Conservation (phyloP, 2,329 filamentous ascomycete species). For the Fusarium neocosmosporiellum region DNA sequence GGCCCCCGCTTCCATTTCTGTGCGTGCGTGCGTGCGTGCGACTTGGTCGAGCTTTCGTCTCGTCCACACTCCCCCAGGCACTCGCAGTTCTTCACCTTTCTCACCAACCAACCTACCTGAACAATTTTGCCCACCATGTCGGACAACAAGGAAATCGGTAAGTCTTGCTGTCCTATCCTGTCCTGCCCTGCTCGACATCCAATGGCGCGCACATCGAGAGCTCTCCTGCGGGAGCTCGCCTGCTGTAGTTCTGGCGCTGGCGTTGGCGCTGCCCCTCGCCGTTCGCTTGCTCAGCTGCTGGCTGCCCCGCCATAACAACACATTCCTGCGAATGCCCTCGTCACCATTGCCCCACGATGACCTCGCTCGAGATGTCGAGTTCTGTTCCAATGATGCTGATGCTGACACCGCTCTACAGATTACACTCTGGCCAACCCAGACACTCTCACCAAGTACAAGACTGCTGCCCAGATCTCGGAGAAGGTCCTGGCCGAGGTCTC, state of each 20-base stretch:
- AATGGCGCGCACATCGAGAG: conserved; percentile 2
- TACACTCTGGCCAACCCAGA: conserved; percentile 92
- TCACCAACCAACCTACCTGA: conserved; percentile 29
- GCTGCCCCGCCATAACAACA: conserved; percentile 42
- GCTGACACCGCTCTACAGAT: conserved; percentile 64
- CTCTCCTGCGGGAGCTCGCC: background rate
- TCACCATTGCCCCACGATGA: conserved; percentile 35
- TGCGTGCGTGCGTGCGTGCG: conserved; percentile 21
- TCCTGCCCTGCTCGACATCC: background rate
- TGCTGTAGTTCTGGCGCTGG: conserved; percentile 16
- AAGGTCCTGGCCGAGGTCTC: conserved; percentile 91
- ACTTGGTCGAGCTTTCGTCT: conserved; percentile 32
- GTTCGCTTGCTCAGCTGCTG: conserved; percentile 23
- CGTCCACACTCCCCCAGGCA: conserved; percentile 36
- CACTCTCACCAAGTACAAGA: conserved; percentile 99
- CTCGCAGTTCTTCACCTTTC: conserved; percentile 37
- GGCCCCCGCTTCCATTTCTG: conserved; percentile 37
- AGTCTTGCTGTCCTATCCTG: conserved; percentile 35
- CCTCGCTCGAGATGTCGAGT: conserved; percentile 1
- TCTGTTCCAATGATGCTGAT: conserved; percentile 2
- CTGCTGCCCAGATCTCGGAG: conserved; percentile 92
- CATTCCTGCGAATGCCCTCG: conserved; percentile 38
- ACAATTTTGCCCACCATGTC: conserved; percentile 54
- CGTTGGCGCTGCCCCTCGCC: conserved; percentile 40
- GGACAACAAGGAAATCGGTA: conserved; percentile 59